Evolutionary conservation across 108 stramenopile genomes (phyloP).

Genomic region (Chaetoceros muelleri): DNA sequence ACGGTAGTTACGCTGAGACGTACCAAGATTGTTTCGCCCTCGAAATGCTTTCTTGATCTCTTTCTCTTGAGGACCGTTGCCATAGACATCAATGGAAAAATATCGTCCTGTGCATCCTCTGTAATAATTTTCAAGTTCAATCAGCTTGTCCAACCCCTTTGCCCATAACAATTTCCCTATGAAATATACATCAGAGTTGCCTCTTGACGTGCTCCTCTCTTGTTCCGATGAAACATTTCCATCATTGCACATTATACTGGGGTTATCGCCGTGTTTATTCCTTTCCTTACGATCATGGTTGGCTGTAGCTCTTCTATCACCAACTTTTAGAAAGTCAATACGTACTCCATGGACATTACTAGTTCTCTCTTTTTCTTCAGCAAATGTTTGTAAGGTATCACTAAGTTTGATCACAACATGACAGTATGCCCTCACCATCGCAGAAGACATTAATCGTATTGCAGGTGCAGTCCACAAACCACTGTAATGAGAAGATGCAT

Average conservation of each 20-base stretch:
- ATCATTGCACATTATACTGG: not conserved
- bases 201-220: not conserved
- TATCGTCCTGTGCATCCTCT: slow-evolving; percentile 45
- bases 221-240: not conserved
- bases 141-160: slow-evolving; percentile 67
- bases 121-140: slow-evolving; percentile 68
- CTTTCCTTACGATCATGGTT: not conserved
- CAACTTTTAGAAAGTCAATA: slow-evolving; percentile 35
- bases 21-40: slow-evolving; percentile 20
- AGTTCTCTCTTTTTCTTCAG: slow-evolving; percentile 67
- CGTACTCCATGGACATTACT: slow-evolving; percentile 86
- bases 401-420: slow-evolving; percentile 84
- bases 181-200: slow-evolving; percentile 42
- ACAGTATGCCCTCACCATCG: slow-evolving; percentile 83
- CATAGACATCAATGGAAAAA: slow-evolving; percentile 71
- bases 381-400: slow-evolving; percentile 62
- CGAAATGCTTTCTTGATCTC: slow-evolving; percentile 65
- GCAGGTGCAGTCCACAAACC: slow-evolving; percentile 62
- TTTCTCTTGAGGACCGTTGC: slow-evolving; percentile 60
- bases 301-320: slow-evolving; percentile 18
- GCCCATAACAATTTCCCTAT: slow-evolving; percentile 83
- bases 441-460: slow-evolving; percentile 54
- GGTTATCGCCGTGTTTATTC: not conserved
- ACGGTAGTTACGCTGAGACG: not conserved
- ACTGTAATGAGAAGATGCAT: slow-evolving; percentile 29